Conservation (phyloP, 148 eudicot species). For the Nyssa sinensis region DNA sequence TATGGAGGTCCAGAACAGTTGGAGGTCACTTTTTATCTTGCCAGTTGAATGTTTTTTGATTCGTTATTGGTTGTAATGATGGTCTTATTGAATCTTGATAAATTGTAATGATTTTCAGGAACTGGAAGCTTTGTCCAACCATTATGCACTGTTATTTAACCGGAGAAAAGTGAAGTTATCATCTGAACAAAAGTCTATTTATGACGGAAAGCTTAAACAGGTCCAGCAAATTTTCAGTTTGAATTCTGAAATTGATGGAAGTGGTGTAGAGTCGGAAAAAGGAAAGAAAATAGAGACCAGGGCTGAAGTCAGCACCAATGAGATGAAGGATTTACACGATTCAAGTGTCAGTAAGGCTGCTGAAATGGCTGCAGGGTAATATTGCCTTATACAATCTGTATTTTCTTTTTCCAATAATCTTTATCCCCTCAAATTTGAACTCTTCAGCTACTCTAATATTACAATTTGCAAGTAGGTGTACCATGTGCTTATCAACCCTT, state of each 20-base stretch:
- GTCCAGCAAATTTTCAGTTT: slow-evolving; percentile 83
- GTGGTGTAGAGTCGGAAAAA: slow-evolving; percentile 48
- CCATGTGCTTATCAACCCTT: not conserved
- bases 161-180: slow-evolving; percentile 79
- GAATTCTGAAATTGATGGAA: slow-evolving; percentile 53
- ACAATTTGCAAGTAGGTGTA: not conserved
- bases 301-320: slow-evolving; percentile 48
- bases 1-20: slow-evolving; percentile 98
- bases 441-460: not conserved
- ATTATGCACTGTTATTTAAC: slow-evolving; percentile 76
- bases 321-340: slow-evolving; percentile 73
- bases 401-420: not conserved
- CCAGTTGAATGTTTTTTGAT: not conserved
- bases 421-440: not conserved
- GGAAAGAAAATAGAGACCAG: slow-evolving; percentile 78
- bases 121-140: slow-evolving; percentile 90
- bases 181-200: slow-evolving; percentile 66
- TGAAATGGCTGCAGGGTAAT: slow-evolving; percentile 97
- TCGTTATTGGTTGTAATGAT: not conserved
- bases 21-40: slow-evolving; percentile 47
- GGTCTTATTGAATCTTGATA: slow-evolving; percentile 1
- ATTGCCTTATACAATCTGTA: not conserved
- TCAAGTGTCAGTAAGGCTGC: slow-evolving; percentile 94
- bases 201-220: slow-evolving; percentile 80
- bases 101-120: slow-evolving; percentile 43